phyloP scores from a whole-genome alignment of 371 early-diverging fungal species.

The Mortierella sp. region DNA sequence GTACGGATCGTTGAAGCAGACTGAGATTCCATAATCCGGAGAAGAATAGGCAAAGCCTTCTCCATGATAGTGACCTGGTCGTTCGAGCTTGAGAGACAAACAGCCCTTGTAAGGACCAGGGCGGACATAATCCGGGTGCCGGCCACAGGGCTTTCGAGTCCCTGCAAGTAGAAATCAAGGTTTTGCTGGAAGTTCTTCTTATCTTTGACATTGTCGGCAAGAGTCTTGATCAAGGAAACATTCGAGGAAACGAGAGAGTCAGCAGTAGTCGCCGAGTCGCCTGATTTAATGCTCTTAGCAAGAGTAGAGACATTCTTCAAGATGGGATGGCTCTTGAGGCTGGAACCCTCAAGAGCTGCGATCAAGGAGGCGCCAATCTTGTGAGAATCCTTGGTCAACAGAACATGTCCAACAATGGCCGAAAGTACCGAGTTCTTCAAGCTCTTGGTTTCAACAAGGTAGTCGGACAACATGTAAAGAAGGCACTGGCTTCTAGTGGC shows the following conservation, averaged over 20 bases:
- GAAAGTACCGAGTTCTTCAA: conserved; percentile 37
- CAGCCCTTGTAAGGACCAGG: conserved; percentile 48
- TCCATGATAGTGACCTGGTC: conserved; percentile 39
- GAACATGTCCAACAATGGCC: conserved; percentile 42
- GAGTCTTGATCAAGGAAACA: conserved; percentile 25
- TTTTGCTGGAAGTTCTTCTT: conserved; percentile 36
- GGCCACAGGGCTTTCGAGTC: conserved; percentile 27
- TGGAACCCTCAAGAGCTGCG: conserved; percentile 43
- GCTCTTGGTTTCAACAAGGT: conserved; percentile 32
- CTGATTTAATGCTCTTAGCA: conserved; percentile 41
- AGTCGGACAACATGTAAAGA: conserved; percentile 48
- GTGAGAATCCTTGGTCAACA: conserved; percentile 42
- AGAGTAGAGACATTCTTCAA: conserved; percentile 26
- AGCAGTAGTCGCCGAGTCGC: conserved; percentile 4
- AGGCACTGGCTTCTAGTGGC: conserved; percentile 45
- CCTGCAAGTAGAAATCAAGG: conserved; percentile 36
- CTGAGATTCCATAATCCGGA: conserved; percentile 25
- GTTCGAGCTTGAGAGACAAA: conserved; percentile 23
- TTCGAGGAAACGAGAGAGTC: conserved; percentile 29
- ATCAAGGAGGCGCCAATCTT: conserved; percentile 39
- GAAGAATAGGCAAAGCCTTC: conserved; percentile 30
- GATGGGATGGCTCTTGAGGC: conserved; percentile 49
- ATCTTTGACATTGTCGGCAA: conserved; percentile 55
- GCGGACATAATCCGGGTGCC: conserved; percentile 40
- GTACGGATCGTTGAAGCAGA: conserved; percentile 15